A percentile compares a stretch with the other conserved stretches of the same genome.
These are phyloP conservation scores for Plasmodium billcollinsi DNA, from an alignment of 169 alveolate genomes.

Conservation along the genomic window DNA sequence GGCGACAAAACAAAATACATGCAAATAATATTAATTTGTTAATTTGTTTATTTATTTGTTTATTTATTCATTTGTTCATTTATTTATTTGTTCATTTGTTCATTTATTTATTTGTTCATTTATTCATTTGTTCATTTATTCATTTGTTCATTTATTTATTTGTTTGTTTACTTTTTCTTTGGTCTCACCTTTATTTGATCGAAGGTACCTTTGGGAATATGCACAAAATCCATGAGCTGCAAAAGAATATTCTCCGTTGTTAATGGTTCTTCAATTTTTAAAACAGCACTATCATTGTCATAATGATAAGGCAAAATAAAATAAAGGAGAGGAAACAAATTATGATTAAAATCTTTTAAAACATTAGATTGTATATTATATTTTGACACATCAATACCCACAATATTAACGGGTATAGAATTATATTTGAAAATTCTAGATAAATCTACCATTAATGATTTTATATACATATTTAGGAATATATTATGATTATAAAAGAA, in stretches of 20 bases:
- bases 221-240: constrained; percentile 38
- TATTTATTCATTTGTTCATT: too few relatives aligned
- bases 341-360: constrained; percentile 34
- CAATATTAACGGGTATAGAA: constrained; percentile 52
- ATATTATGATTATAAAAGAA: constrained; percentile 38
- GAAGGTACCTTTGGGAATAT: constrained; percentile 18
- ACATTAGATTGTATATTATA: constrained; percentile 36
- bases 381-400: constrained; percentile 55
- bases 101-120: too few relatives aligned
- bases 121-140: too few relatives aligned
- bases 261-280: constrained; percentile 42
- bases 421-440: constrained; percentile 47
- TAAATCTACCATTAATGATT: constrained; percentile 53
- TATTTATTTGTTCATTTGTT: too few relatives aligned
- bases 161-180: not conserved
- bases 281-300: constrained; percentile 70
- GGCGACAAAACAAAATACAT: too few relatives aligned
- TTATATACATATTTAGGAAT: constrained; percentile 46
- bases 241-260: constrained; percentile 17
- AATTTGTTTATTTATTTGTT: too few relatives aligned
- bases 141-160: too few relatives aligned
- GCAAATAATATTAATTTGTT: too few relatives aligned
- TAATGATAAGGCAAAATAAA: constrained; percentile 64
- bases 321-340: constrained; percentile 32
- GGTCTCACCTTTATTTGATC: constrained; percentile 26